phyloP scores from a whole-genome alignment of 2,329 filamentous ascomycete genomes.

The Penicillium polonicum region DNA sequence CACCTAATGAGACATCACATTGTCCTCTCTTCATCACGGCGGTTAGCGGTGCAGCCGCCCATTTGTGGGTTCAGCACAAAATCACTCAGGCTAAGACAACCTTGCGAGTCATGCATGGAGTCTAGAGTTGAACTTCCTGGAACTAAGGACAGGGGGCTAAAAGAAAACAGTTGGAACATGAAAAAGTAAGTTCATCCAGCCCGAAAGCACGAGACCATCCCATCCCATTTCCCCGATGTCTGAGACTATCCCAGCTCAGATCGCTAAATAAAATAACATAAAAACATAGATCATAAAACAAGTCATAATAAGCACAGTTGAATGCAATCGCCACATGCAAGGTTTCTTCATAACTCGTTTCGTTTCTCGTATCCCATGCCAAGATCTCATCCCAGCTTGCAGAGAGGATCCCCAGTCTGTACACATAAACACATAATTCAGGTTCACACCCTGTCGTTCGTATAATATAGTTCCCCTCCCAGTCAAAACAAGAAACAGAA shows the following conservation, averaged over 20 bases:
- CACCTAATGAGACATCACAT: background rate
- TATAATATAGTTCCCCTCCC: conserved; percentile 16
- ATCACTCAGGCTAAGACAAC: background rate
- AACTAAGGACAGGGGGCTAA: background rate
- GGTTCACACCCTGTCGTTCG: conserved; percentile 7
- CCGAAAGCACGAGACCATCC: background rate
- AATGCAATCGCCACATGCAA: conserved; percentile 7
- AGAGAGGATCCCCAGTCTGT: conserved; percentile 3
- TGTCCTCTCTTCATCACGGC: conserved; percentile 10
- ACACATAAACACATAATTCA: conserved; percentile 11
- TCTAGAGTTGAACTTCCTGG: background rate
- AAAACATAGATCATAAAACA: conserved; percentile 4
- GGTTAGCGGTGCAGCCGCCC: conserved; percentile 2
- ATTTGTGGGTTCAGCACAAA: background rate
- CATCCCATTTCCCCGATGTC: background rate
- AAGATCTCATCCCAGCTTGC: background rate
- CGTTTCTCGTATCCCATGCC: conserved; percentile 16
- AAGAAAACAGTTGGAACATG: background rate
- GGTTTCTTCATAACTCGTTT: conserved; percentile 11
- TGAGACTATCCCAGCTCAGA: background rate
- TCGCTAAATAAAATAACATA: background rate
- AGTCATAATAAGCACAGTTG: conserved; percentile 2
- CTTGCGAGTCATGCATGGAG: background rate
- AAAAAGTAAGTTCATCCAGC: conserved; percentile 1
- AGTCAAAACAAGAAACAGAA: conserved; percentile 18